Evolutionary conservation across 495 filamentous ascomycete species (phyloP).

Genomic region (Xylaria intraflava): DNA sequence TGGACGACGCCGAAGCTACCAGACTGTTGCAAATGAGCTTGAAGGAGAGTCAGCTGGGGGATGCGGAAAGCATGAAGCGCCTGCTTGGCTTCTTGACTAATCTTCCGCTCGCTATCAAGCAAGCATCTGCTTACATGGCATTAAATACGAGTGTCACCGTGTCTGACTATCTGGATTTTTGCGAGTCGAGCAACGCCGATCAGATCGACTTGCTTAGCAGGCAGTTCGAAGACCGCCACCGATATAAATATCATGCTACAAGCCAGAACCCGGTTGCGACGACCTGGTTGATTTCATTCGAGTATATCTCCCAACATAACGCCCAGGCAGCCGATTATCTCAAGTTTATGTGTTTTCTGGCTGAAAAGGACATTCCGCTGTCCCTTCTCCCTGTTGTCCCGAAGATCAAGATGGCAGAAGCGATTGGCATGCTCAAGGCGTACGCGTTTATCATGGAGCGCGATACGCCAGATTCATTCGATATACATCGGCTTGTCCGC

Average conservation of each 20-base stretch:
- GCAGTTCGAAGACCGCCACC: constrained; percentile 14
- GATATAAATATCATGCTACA: constrained; percentile 18
- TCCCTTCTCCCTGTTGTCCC: constrained; percentile 17
- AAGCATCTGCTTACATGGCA: constrained; percentile 44
- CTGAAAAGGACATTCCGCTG: constrained; percentile 34
- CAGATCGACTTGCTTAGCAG: constrained; percentile 20
- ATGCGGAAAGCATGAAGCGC: constrained; percentile 1
- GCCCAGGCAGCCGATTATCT: constrained; percentile 35
- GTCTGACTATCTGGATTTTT: constrained; percentile 25
- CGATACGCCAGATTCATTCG: constrained; percentile 20
- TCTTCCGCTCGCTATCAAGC: constrained; percentile 42
- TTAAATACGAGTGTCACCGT: constrained; percentile 21
- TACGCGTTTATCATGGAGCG: constrained; percentile 37
- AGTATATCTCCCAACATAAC: constrained; percentile 29
- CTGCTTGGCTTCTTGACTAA: constrained; percentile 34
- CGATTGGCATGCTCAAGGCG: constrained; percentile 33
- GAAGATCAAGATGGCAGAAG: constrained; percentile 15
- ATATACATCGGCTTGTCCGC: constrained; percentile 41
- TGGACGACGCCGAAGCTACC: constrained; percentile 23
- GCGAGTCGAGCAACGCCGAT: constrained; percentile 12
- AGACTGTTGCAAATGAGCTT: constrained; percentile 13
- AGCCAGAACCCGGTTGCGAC: constrained; percentile 24
- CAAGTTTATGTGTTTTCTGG: constrained; percentile 34
- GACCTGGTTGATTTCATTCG: constrained; percentile 34
- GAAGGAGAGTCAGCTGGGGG: constrained; percentile 7